Evolutionary conservation across 805 yeast species (phyloP).

Genomic region (Candida qinlingensis): DNA sequence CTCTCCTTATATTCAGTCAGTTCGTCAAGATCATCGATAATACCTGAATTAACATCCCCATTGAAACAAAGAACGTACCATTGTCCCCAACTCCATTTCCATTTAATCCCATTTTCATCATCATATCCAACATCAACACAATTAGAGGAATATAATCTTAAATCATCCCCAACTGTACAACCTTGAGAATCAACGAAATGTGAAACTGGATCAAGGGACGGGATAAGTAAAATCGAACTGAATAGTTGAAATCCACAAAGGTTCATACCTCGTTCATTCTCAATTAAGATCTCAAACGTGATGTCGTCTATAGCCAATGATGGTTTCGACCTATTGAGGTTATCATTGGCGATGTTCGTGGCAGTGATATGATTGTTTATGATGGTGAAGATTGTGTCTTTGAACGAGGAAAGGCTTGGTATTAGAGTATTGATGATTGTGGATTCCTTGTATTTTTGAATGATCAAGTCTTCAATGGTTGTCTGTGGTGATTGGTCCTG

Average conservation of each 20-base stretch:
- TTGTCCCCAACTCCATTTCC: conserved; percentile 64
- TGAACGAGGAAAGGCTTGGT: background rate
- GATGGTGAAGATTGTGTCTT: background rate
- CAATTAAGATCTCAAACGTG: conserved; percentile 38
- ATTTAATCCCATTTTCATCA: conserved; percentile 28
- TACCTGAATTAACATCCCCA: conserved; percentile 2
- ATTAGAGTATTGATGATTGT: background rate
- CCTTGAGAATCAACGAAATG: conserved; percentile 13
- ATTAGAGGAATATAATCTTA: conserved; percentile 3
- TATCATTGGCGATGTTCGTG: background rate
- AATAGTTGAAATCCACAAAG: conserved; percentile 48
- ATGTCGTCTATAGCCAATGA: background rate
- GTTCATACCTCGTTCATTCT: conserved; percentile 51
- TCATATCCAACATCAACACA: background rate
- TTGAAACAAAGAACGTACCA: conserved; percentile 69
- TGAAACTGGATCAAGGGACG: conserved; percentile 39
- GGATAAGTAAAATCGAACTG: conserved; percentile 39
- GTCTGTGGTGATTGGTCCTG: background rate
- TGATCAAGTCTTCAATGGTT: background rate
- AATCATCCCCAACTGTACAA: conserved; percentile 5
- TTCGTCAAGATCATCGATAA: background rate
- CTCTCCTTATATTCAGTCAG: background rate
- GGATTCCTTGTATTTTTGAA: background rate
- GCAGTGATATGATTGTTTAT: background rate
- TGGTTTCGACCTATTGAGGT: background rate